Percentiles rank a stretch among this genome's conserved stretches.
Conservation (phyloP, 768 basidiomycete species). For the Boletus reticuloceps region DNA sequence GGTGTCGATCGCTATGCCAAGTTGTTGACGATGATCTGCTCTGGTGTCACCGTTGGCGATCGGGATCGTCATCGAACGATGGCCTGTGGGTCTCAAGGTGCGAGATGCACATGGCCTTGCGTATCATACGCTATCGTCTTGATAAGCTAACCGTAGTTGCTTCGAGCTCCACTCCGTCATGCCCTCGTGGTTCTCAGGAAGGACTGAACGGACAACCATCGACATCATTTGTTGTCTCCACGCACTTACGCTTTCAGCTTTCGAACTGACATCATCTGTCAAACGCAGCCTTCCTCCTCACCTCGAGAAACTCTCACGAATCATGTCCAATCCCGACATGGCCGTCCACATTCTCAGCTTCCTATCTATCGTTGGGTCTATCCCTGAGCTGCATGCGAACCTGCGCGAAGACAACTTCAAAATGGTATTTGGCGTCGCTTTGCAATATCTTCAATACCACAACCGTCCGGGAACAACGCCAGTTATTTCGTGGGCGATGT, state of each 20-base stretch:
- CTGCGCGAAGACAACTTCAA: slow-evolving; percentile 90
- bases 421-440: slow-evolving; percentile 90
- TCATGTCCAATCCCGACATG: slow-evolving; percentile 92
- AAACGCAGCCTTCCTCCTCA: slow-evolving; percentile 78
- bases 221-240: slow-evolving; percentile 87
- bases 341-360: slow-evolving; percentile 96
- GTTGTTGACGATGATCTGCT: slow-evolving; percentile 66
- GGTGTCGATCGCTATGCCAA: slow-evolving; percentile 55
- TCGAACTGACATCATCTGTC: slow-evolving; percentile 81
- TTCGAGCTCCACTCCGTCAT: slow-evolving; percentile 68
- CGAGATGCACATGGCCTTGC: slow-evolving; percentile 87
- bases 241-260: slow-evolving; percentile 82
- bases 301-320: slow-evolving; percentile 83
- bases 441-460: slow-evolving; percentile 92
- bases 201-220: slow-evolving; percentile 69
- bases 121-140: slow-evolving; percentile 87
- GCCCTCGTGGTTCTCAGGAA: slow-evolving; percentile 66
- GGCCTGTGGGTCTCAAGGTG: slow-evolving; percentile 60
- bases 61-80: slow-evolving; percentile 51
- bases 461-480: slow-evolving; percentile 60
- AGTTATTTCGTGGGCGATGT: slow-evolving; percentile 77
- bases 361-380: slow-evolving; percentile 81
- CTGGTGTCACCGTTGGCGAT: slow-evolving; percentile 55
- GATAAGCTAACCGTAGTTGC: slow-evolving; percentile 78
- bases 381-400: slow-evolving; percentile 78